Base-by-base conservation (phyloP, 2,329 filamentous ascomycete genomes). In the Neonectria coccinea region DNA sequence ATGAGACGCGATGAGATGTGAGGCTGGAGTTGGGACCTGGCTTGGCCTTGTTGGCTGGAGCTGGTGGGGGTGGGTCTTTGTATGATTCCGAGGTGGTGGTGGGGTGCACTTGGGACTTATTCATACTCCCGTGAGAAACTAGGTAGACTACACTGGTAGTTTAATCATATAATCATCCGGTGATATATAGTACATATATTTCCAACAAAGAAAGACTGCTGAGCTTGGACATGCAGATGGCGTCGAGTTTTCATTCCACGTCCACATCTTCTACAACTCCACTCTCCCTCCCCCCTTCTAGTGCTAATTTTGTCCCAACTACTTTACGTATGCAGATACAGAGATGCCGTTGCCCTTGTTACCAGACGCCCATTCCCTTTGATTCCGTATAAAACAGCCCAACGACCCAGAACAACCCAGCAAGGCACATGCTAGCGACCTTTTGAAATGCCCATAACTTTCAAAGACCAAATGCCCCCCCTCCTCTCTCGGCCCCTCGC, bases 1-100 rank as follows among this genome's bases (percentile, higher is more conserved):
- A 50, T 50, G 59, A 61, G 59, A 52, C 45, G 54, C 39, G 47
- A 50, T 31, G 47, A 53, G 59, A 59, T 62, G 42, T 14, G 59
- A 69, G 42, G 56, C 44, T 63, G 64, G 64, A 41, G 61, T 59
- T 69, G 44, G 44, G 36, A 47, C 60, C 61, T 64, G 61, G 33
- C 29, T 31, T 51, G 48, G 36, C 29, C 22, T 36, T 58, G 56
- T 63, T 64, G 58, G 48, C 4, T 59, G 27, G 45, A 61, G 67
- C 57, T 66, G 55, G 64, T 67, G 71, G 64, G 67, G 65, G 71
- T 65, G 71, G 71, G 60, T 67, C 16, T 16, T 16, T n/a, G 25
- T 59, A 45, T 12, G 25, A 22, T 68, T 67, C 69, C 64, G 64
- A 59, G 50, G 70, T 66, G 69, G 69, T 57, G 67, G 60, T 20